Evolutionary conservation across 116 monocot species (phyloP).

Genomic region (Zostera marina): DNA sequence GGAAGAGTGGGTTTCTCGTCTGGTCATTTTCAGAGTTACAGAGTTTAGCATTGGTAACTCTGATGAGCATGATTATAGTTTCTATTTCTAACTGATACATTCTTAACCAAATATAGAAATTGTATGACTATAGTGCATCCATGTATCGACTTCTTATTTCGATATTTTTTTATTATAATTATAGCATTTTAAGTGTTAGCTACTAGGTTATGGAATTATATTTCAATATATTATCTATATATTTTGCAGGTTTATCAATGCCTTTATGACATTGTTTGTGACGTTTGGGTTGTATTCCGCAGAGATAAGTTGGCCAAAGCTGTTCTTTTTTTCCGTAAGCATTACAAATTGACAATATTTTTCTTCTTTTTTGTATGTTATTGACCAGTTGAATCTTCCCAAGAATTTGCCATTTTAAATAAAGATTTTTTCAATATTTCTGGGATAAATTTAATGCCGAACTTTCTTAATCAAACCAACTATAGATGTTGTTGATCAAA

Average conservation of each 20-base stretch:
- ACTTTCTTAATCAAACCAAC: background rate
- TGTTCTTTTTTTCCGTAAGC: background rate
- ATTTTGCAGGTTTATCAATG: conserved; percentile 38
- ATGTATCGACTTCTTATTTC: no score
- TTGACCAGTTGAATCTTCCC: background rate
- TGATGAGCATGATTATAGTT: no score
- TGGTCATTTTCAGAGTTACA: no score
- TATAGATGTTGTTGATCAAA: background rate
- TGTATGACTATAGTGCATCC: no score
- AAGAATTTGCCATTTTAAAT: background rate
- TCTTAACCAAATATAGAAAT: no score
- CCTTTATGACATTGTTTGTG: conserved; percentile 31
- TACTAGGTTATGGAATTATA: no score
- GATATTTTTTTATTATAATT: no score
- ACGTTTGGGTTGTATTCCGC: background rate
- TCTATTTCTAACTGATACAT: no score
- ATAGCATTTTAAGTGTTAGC: no score
- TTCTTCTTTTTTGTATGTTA: background rate
- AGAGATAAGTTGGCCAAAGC: background rate
- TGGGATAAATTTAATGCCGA: background rate
- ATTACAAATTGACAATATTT: no score
- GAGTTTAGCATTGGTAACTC: no score
- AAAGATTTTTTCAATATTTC: background rate
- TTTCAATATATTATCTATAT: background rate
- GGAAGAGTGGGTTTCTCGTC: no score